Evolutionary conservation across 2,329 filamentous ascomycete genomes (phyloP).

Genomic region (Coleophoma crateriformis): DNA sequence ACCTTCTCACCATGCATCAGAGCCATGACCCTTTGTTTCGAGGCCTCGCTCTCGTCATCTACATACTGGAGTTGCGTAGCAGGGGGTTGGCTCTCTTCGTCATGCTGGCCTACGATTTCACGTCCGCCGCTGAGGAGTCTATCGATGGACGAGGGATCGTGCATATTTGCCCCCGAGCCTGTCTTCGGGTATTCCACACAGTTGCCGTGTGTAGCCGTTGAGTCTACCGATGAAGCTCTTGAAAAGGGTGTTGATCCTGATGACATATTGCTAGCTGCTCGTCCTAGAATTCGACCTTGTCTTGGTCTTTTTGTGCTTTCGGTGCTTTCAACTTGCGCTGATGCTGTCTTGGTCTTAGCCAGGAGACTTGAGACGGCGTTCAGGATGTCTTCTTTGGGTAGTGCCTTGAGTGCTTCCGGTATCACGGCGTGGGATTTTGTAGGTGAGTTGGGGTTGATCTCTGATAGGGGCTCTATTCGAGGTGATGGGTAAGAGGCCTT

Average conservation of each 20-base stretch:
- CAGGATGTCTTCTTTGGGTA: constrained; percentile 15
- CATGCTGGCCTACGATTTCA: constrained; percentile 6
- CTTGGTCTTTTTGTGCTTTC: constrained; percentile 15
- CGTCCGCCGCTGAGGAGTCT: constrained; percentile 13
- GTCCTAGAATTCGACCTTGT: constrained; percentile 41
- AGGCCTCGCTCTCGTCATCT: constrained; percentile 23
- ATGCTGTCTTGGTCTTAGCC: constrained; percentile 20
- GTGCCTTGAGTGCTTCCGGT: constrained; percentile 7
- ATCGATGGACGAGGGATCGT: constrained; percentile 12
- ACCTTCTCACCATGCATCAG: constrained; percentile 23
- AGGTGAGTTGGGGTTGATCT: constrained; percentile 25
- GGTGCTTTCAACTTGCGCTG: constrained; percentile 6
- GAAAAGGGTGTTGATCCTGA: constrained; percentile 39
- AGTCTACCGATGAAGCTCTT: constrained; percentile 32
- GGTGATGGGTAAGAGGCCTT: constrained; percentile 4
- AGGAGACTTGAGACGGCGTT: constrained; percentile 23
- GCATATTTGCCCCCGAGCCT: constrained; percentile 4
- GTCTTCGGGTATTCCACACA: constrained; percentile 18
- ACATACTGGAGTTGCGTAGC: constrained; percentile 25
- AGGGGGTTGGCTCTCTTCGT: constrained; percentile 15
- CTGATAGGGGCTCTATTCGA: constrained; percentile 21
- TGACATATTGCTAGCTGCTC: constrained; percentile 53
- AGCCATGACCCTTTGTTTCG: constrained; percentile 20
- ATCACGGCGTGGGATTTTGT: constrained; percentile 14
- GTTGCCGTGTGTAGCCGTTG: constrained; percentile 23